Evolutionary conservation across 805 yeast species (phyloP).

Genomic region (Sugiyamaella qingdaonensis): DNA sequence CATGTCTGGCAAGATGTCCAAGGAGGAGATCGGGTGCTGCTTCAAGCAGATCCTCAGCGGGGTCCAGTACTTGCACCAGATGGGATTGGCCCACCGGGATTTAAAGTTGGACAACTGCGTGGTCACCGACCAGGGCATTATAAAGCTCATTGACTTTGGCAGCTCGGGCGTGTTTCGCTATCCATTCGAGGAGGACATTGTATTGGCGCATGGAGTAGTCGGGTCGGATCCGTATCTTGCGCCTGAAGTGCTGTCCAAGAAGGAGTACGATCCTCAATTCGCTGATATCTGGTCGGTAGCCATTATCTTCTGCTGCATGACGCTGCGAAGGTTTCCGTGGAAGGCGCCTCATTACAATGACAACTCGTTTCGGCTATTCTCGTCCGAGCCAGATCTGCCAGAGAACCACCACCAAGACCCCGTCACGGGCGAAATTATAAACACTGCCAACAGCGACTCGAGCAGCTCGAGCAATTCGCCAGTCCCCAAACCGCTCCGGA

Average conservation of each 20-base stretch:
- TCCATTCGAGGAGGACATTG: slow-evolving; percentile 52
- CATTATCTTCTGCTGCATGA: slow-evolving; percentile 87
- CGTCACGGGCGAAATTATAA: slow-evolving; percentile 21
- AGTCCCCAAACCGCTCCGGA: background rate
- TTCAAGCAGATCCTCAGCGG: slow-evolving; percentile 78
- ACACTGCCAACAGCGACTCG: slow-evolving; percentile 12
- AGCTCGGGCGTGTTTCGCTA: slow-evolving; percentile 80
- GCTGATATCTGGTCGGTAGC: slow-evolving; percentile 94
- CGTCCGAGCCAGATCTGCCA: slow-evolving; percentile 22
- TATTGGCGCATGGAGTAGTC: slow-evolving; percentile 76
- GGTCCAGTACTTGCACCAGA: slow-evolving; percentile 65
- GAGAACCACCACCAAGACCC: background rate
- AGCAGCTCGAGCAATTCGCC: background rate
- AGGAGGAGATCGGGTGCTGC: slow-evolving; percentile 70
- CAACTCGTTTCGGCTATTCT: slow-evolving; percentile 66
- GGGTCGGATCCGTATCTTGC: slow-evolving; percentile 96
- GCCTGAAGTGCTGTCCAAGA: slow-evolving; percentile 70
- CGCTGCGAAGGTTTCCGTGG: slow-evolving; percentile 89
- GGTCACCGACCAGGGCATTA: slow-evolving; percentile 64
- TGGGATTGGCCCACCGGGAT: slow-evolving; percentile 91
- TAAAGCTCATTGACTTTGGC: slow-evolving; percentile 91
- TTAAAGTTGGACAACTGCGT: slow-evolving; percentile 92
- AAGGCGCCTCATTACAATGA: slow-evolving; percentile 79
- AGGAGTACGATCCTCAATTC: slow-evolving; percentile 74
- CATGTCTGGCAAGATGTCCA: slow-evolving; percentile 78